Percentiles rank a stretch among this genome's conserved stretches.
These are phyloP conservation scores for Globisporangium carolinianum DNA, from an alignment of 352 stramenopile species.

Conservation along the genomic window DNA sequence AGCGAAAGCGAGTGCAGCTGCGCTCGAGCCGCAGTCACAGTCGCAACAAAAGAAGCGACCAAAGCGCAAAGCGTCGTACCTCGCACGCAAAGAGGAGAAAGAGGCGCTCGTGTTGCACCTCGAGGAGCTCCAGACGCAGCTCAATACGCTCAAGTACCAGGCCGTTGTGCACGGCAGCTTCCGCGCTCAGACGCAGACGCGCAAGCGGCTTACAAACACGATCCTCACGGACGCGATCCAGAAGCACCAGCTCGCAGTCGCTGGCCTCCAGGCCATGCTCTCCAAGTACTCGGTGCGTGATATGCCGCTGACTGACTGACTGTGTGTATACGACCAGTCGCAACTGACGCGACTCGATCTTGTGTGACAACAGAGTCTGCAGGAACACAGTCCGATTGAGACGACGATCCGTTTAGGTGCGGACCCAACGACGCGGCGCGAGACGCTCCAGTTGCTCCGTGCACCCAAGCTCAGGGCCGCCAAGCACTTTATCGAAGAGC, in stretches of 20 bases:
- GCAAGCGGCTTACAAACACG: constrained; percentile 10
- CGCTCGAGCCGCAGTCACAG: not conserved
- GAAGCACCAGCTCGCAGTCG: constrained; percentile 12
- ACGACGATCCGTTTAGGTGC: constrained; percentile 37
- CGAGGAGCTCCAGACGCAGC: constrained; percentile 17
- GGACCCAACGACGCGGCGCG: constrained; percentile 20
- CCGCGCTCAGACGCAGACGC: constrained; percentile 6
- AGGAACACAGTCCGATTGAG: constrained; percentile 27
- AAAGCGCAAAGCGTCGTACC: constrained; percentile 8
- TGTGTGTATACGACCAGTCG: not conserved
- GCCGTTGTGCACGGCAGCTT: constrained; percentile 3
- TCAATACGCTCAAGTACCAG: constrained; percentile 19
- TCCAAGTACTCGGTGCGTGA: constrained; percentile 12
- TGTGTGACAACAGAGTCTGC: constrained; percentile 16
- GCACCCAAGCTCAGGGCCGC: constrained; percentile 16
- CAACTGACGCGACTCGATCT: no score
- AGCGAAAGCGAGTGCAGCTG: not conserved
- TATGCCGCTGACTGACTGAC: not conserved
- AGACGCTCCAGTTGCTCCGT: constrained; percentile 27
- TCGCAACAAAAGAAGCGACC: constrained; percentile 8
- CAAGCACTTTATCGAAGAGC: constrained; percentile 30
- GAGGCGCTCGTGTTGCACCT: constrained; percentile 22
- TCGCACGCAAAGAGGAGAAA: constrained; percentile 26
- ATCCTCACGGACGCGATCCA: constrained; percentile 6
- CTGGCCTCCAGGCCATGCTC: constrained; percentile 9